Evolutionary conservation across 2,329 filamentous ascomycete species (phyloP), one percentile per base, ranked within the genome.

Genomic region (Cyclaneusma minus): DNA sequence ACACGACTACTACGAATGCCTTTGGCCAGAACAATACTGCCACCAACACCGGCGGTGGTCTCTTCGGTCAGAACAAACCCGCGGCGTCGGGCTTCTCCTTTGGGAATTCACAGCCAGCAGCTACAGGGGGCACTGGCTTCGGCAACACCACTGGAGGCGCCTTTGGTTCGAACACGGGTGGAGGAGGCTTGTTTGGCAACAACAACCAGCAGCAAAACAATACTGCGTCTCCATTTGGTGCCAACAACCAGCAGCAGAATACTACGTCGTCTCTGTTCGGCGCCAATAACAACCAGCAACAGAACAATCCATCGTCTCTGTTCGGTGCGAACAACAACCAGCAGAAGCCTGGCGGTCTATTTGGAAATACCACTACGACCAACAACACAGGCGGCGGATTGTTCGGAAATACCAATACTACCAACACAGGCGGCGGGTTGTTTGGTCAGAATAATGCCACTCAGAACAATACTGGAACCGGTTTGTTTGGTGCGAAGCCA

Each of bases 21-120:
- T 64, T 63, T 35, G 64, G 63, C 15, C 48, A 35, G 30, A 52
- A 41, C 34, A 58, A 48, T 33, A 56, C 52, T 32, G 41, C 49
- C 6, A 35, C 47, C 34, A 29, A 42, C 35, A 38, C 40, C 22
- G 40, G 47, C 22, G 45, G 48, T 21, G 45, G 50, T 21, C 34
- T 59, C 6, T 60, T 62, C 30, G 56, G 56, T 16, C 40, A 22
- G 17, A 38, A 50, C 37, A 39, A 49, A 38, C 38, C 42, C 24
- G 26, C 38, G 20, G 35, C 41, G n/a, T 42, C 54, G n/a, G n/a
- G n/a, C n/a, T n/a, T 42, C 5, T 32, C 51, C 14, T 52, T 53
- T 29, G 44, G 50, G 7, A 31, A 29, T 20, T 21, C 27, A 16
- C 21, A 24, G 15, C 7, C 21, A 5, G 12, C 30, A 32, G 21